These are phyloP conservation scores for Plantago lanceolata DNA, from an alignment of 305 asterid genomes.

Conservation along the genomic window DNA sequence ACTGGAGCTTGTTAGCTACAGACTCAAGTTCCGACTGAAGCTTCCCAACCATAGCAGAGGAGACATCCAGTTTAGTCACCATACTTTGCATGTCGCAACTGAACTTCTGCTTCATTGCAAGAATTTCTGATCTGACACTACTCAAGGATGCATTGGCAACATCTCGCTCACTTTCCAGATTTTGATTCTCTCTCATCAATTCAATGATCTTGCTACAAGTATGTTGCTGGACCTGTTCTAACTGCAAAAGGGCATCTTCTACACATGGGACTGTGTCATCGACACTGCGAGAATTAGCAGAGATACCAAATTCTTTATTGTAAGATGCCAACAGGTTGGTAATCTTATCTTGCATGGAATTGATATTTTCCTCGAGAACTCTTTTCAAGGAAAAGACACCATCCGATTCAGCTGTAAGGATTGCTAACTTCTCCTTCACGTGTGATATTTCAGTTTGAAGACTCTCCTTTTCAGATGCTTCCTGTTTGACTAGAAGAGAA, in stretches of 20 bases:
- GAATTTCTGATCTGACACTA: constrained; percentile 57
- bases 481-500: constrained; percentile 50
- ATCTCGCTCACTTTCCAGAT: constrained; percentile 54
- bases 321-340: constrained; percentile 44
- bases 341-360: constrained; percentile 51
- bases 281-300: constrained; percentile 32
- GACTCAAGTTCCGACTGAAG: constrained; percentile 71
- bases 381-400: constrained; percentile 53
- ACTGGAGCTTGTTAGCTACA: constrained; percentile 51
- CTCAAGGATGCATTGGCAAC: constrained; percentile 50
- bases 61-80: constrained; percentile 45
- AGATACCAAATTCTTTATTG: constrained; percentile 29
- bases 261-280: constrained; percentile 35
- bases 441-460: constrained; percentile 47
- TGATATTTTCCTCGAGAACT: constrained; percentile 42
- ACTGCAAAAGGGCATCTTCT: constrained; percentile 45
- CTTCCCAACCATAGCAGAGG: constrained; percentile 64
- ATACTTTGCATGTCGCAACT: constrained; percentile 45
- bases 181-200: constrained; percentile 61
- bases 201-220: constrained; percentile 38
- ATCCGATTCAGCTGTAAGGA: constrained; percentile 46
- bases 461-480: constrained; percentile 42
- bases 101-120: constrained; percentile 54
- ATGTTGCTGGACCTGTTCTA: constrained; percentile 61
- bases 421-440: constrained; percentile 41